Conservation (phyloP, 306 rosid species). For the Hippophae tibetana region DNA sequence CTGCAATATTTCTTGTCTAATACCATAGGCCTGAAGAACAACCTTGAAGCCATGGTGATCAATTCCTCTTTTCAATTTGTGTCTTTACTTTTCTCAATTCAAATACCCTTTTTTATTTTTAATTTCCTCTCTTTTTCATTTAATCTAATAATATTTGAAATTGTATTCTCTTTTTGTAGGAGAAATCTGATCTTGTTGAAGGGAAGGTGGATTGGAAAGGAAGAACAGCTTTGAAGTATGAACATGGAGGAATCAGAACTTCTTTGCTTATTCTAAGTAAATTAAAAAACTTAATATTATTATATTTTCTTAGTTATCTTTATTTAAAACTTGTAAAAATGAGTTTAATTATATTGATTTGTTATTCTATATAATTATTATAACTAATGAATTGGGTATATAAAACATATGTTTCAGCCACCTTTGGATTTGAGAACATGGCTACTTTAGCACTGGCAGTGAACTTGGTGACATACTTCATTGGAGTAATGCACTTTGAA, state of each 20-base stretch:
- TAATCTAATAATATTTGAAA: background rate
- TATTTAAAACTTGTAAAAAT: background rate
- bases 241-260: constrained; percentile 63
- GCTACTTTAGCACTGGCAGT: constrained; percentile 74
- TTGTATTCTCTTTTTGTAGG: constrained; percentile 8
- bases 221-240: constrained; percentile 50
- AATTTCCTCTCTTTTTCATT: background rate
- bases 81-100: background rate
- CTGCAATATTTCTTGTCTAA: background rate
- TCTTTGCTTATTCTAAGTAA: constrained; percentile 50
- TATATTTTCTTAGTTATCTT: background rate
- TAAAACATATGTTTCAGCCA: constrained; percentile 26
- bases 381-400: no score
- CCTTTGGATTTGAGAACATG: constrained; percentile 56
- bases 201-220: constrained; percentile 96
- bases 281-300: background rate
- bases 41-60: constrained; percentile 32
- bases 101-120: background rate
- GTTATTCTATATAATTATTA: background rate
- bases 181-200: constrained; percentile 48
- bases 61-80: background rate
- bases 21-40: background rate
- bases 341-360: background rate
- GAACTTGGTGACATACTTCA: constrained; percentile 71
- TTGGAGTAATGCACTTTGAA: constrained; percentile 47